These are phyloP conservation scores for Endothia cerciana DNA, from an alignment of 2,329 filamentous ascomycete genomes.

Conservation along the genomic window DNA sequence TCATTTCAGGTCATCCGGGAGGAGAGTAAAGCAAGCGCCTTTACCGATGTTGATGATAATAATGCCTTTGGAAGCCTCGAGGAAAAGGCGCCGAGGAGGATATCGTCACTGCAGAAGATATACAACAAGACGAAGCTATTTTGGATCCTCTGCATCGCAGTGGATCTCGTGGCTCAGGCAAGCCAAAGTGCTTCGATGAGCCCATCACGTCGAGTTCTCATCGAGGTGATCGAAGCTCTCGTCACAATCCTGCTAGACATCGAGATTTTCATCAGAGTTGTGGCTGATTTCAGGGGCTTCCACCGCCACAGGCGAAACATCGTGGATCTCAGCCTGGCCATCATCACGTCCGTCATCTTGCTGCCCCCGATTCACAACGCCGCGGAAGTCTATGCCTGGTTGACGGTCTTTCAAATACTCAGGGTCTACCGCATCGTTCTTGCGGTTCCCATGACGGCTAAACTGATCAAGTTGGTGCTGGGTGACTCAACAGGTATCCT, in stretches of 20 bases:
- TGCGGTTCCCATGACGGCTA: conserved; percentile 82
- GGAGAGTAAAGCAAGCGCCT: conserved; percentile 92
- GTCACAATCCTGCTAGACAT: conserved; percentile 78
- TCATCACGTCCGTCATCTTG: conserved; percentile 84
- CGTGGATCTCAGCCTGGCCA: conserved; percentile 77
- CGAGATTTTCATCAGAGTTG: conserved; percentile 82
- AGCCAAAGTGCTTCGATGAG: conserved; percentile 79
- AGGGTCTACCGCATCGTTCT: conserved; percentile 91
- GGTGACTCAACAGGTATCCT: conserved; percentile 90
- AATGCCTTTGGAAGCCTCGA: conserved; percentile 38
- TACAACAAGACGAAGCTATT: conserved; percentile 76
- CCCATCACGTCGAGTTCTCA: conserved; percentile 60
- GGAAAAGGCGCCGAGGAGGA: conserved; percentile 47
- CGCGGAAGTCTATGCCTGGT: conserved; percentile 77
- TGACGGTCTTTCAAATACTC: conserved; percentile 91
- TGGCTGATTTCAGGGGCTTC: conserved; percentile 80
- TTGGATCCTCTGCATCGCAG: conserved; percentile 81
- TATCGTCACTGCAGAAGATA: conserved; percentile 64
- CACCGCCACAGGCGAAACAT: conserved; percentile 74
- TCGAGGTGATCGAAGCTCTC: conserved; percentile 72
- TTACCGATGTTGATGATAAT: conserved; percentile 72
- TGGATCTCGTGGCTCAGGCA: conserved; percentile 78
- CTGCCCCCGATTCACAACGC: conserved; percentile 78
- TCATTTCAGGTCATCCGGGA: conserved; percentile 98
- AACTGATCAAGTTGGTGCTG: conserved; percentile 84